Evolutionary conservation across 192 early-diverging fungal species (phyloP).

Genomic region (Rhizophagus prolifer): DNA sequence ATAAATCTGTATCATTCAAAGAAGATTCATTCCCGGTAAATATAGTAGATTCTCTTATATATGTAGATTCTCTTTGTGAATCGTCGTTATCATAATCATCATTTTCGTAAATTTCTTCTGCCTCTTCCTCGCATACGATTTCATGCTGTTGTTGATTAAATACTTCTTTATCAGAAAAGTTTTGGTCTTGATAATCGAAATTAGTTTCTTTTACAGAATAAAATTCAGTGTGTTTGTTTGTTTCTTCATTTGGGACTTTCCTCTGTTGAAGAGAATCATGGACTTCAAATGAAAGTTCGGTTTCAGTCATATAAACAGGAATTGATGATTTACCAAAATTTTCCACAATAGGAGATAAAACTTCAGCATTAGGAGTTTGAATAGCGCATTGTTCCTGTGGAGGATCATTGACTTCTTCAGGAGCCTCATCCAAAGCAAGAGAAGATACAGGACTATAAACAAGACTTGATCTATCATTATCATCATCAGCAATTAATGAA

Average conservation of each 20-base stretch:
- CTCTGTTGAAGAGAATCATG: background rate
- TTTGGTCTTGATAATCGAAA: background rate
- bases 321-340: background rate
- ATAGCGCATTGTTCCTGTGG: background rate
- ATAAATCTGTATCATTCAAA: constrained; percentile 11
- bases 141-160: background rate
- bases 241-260: too few species aligned
- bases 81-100: background rate
- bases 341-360: background rate
- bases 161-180: background rate
- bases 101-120: too few species aligned
- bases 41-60: background rate
- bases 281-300: background rate
- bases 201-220: background rate
- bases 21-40: background rate
- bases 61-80: background rate
- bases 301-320: background rate
- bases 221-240: background rate
- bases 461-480: background rate
- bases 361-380: background rate
- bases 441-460: constrained; percentile 15
- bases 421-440: constrained; percentile 5
- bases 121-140: background rate
- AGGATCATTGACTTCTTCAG: background rate
- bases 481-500: background rate